Base-by-base conservation (phyloP, 768 basidiomycete genomes). In the Trametes cinnabarina region DNA sequence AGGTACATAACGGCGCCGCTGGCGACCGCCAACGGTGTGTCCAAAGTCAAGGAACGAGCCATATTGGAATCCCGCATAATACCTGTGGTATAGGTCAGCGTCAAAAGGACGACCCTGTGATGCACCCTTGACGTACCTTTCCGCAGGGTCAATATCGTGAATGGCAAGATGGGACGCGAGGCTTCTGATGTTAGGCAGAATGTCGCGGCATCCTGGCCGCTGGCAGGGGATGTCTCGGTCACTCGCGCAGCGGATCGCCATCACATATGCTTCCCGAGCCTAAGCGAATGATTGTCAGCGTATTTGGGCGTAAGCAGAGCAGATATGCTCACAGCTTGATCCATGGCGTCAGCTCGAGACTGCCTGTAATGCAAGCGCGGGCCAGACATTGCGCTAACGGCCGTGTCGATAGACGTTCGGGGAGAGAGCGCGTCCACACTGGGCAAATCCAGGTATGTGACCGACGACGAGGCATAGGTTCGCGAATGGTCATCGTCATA, bases 141-240 rank as follows among this genome's bases (percentile, higher is more conserved):
- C 50, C 20, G n/a, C 41, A n/a, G 47, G 52, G 25, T 63, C 62
- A 14, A 66, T 44, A 30, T 62, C 52, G 39, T 66, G 65, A 6
- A 66, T 56, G 22, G 58, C 54, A n/a, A 66, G 51, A 43, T 66
- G 65, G 35, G 47, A 53, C 6, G 60, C 49, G 34, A 66, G 61
- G 44, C 61, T 61, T 32, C 55, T 34, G 28, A 58, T 51, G 26
- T 53, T 49, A 34, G 59, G 62, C 25, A 65, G 62, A 17, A 63
- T 41, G 43, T 55, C 51, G 7, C 57, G 51, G 49, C 64, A 65
- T 9, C 59, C 64, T 11, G 51, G 55, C 8, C 62, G 62, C 11
- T 61, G 49, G 51, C 64, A 65, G 9, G 51, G 48, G 23, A 65
- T 51, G 49, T 57, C 46, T 52, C 42, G 11, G 34, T 58, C 44